Conservation (phyloP, 495 filamentous ascomycete genomes). For the Tuber microsphaerosporum region DNA sequence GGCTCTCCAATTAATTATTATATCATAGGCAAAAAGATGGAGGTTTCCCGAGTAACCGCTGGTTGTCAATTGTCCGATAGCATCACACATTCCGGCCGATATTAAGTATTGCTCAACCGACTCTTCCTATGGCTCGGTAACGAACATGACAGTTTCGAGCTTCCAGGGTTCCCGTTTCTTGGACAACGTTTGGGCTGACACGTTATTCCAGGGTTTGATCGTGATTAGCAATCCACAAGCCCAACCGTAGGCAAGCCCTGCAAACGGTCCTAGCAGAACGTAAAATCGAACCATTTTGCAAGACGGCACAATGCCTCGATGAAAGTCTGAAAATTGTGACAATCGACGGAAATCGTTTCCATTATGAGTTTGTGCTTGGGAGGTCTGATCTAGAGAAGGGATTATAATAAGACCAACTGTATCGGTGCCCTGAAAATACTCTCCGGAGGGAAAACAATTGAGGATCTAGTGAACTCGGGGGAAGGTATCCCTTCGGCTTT, state of each 20-base stretch:
- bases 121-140: conserved; percentile 20
- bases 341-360: conserved; percentile 6
- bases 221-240: not conserved
- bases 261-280: not conserved
- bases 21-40: not conserved
- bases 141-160: conserved; percentile 13
- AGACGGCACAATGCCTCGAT: not conserved
- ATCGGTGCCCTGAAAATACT: conserved; percentile 9
- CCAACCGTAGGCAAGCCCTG: not conserved
- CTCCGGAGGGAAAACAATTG: conserved; percentile 5
- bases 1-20: conserved; percentile 4
- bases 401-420: conserved; percentile 4
- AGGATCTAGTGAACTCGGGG: not conserved
- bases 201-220: not conserved
- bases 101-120: conserved; percentile 20
- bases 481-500: not conserved
- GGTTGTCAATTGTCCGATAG: not conserved
- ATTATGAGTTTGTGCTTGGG: not conserved
- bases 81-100: conserved; percentile 14
- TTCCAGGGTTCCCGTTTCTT: conserved; percentile 10
- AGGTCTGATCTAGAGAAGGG: not conserved
- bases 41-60: not conserved
- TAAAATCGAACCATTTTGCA: not conserved
- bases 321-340: conserved; percentile 7
- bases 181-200: conserved; percentile 2